A percentile compares a stretch with the other conserved stretches of the same genome.
Evolutionary conservation across 2,329 filamentous ascomycete genomes (phyloP).

Genomic region (Hypocreales sp.): DNA sequence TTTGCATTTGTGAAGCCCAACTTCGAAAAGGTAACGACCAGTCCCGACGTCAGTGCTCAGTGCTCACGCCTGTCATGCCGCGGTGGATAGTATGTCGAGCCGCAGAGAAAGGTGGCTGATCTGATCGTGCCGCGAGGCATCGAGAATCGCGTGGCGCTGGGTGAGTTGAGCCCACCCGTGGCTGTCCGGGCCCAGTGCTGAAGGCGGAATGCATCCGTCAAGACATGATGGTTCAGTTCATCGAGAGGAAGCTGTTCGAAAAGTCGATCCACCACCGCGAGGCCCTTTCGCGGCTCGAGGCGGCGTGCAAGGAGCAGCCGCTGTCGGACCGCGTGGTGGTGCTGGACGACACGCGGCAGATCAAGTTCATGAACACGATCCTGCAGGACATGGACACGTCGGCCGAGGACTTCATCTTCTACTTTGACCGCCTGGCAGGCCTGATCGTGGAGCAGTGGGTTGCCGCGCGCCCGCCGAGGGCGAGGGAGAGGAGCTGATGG

Average conservation of each 20-base stretch:
- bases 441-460: slow-evolving; percentile 64
- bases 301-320: slow-evolving; percentile 53
- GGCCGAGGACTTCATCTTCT: slow-evolving; percentile 90
- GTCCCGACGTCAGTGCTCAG: not conserved
- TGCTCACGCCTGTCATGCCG: too few relatives aligned
- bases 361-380: slow-evolving; percentile 80
- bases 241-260: slow-evolving; percentile 70
- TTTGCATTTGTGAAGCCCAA: slow-evolving; percentile 94
- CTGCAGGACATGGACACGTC: slow-evolving; percentile 66
- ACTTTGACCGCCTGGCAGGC: slow-evolving; percentile 81
- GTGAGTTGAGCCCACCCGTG: slow-evolving; percentile 24
- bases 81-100: slow-evolving; percentile 62
- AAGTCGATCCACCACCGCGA: slow-evolving; percentile 76
- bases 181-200: too few relatives aligned
- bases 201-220: too few relatives aligned
- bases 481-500: slow-evolving; percentile 4
- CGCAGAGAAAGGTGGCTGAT: slow-evolving; percentile 81
- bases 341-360: slow-evolving; percentile 62
- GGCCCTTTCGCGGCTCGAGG: slow-evolving; percentile 61
- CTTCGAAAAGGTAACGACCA: slow-evolving; percentile 51
- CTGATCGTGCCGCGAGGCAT: slow-evolving; percentile 91
- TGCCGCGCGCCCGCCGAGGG: not conserved
- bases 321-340: slow-evolving; percentile 62
- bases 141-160: slow-evolving; percentile 85
- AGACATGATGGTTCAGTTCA: slow-evolving; percentile 90